phyloP scores from a whole-genome alignment of 2,329 filamentous ascomycete genomes.

The Fusarium scirpi region DNA sequence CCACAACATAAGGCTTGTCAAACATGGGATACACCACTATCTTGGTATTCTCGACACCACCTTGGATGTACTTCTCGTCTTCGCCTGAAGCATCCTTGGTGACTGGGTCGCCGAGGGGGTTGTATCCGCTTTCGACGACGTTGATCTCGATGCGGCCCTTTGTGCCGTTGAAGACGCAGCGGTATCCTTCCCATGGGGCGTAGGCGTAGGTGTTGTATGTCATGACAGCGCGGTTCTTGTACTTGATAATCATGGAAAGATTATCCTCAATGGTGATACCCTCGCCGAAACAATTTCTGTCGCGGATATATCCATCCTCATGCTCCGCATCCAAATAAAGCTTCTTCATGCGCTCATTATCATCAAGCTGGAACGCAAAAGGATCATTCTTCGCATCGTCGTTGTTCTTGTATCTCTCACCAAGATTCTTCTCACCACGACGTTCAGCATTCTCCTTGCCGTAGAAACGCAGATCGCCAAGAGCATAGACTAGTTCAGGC shows the following conservation, averaged over 20 bases:
- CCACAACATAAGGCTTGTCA: conserved; percentile 66
- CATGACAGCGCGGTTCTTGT: conserved; percentile 66
- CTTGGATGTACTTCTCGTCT: conserved; percentile 40
- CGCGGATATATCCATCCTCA: conserved; percentile 71
- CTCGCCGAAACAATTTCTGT: conserved; percentile 72
- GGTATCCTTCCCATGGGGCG: conserved; percentile 71
- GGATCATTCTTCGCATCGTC: conserved; percentile 65
- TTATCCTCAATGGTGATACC: conserved; percentile 74
- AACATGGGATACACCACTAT: conserved; percentile 67
- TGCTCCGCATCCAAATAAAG: conserved; percentile 73
- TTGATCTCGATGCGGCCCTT: conserved; percentile 70
- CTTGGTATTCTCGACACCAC: conserved; percentile 51
- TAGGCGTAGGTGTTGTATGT: conserved; percentile 71
- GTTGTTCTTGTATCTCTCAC: conserved; percentile 62
- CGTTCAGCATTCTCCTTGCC: conserved; percentile 70
- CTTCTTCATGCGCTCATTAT: conserved; percentile 64
- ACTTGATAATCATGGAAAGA: conserved; percentile 69
- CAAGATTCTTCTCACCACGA: conserved; percentile 64
- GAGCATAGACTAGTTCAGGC: conserved; percentile 67
- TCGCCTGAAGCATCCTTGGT: conserved; percentile 59
- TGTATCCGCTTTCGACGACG: conserved; percentile 71
- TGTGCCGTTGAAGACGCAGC: conserved; percentile 69
- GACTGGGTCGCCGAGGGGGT: conserved; percentile 65
- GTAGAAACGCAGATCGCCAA: conserved; percentile 70
- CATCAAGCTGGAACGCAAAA: conserved; percentile 67